These are phyloP conservation scores for Xylaria digitata DNA, from an alignment of 2,329 filamentous ascomycete species.

Conservation along the genomic window DNA sequence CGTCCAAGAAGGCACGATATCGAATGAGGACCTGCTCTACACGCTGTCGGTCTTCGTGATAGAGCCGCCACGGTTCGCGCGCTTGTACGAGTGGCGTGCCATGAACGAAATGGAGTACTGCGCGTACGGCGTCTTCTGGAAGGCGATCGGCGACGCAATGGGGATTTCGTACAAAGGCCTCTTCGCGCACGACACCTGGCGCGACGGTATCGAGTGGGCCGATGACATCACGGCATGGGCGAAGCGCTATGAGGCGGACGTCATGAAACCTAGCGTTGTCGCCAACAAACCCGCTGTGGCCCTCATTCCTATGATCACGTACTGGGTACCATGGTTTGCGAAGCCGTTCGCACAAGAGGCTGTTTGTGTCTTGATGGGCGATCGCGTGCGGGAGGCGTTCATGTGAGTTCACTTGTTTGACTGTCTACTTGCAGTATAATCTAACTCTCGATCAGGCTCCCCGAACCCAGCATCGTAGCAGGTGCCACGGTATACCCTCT, in stretches of 20 bases:
- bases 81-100: slow-evolving; percentile 75
- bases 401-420: slow-evolving; percentile 56
- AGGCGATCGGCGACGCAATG: slow-evolving; percentile 76
- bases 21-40: slow-evolving; percentile 54
- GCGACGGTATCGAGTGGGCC: slow-evolving; percentile 63
- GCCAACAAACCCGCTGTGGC: slow-evolving; percentile 66
- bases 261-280: slow-evolving; percentile 65
- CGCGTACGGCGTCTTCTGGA: slow-evolving; percentile 77
- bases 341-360: slow-evolving; percentile 62
- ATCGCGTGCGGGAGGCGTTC: slow-evolving; percentile 73
- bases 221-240: slow-evolving; percentile 62
- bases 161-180: slow-evolving; percentile 64
- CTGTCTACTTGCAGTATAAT: too few relatives aligned
- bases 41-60: slow-evolving; percentile 68
- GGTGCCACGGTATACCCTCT: slow-evolving; percentile 57
- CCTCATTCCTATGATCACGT: slow-evolving; percentile 70
- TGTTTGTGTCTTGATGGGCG: slow-evolving; percentile 71
- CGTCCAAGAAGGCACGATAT: slow-evolving; percentile 51
- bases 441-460: slow-evolving; percentile 50
- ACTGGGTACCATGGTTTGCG: slow-evolving; percentile 60
- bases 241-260: slow-evolving; percentile 66
- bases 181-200: slow-evolving; percentile 54
- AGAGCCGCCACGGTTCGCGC: slow-evolving; percentile 73
- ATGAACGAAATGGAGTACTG: slow-evolving; percentile 75
- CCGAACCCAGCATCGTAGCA: slow-evolving; percentile 55